These are phyloP conservation scores for Trametes meyenii DNA, from an alignment of 768 basidiomycete genomes.

Conservation along the genomic window DNA sequence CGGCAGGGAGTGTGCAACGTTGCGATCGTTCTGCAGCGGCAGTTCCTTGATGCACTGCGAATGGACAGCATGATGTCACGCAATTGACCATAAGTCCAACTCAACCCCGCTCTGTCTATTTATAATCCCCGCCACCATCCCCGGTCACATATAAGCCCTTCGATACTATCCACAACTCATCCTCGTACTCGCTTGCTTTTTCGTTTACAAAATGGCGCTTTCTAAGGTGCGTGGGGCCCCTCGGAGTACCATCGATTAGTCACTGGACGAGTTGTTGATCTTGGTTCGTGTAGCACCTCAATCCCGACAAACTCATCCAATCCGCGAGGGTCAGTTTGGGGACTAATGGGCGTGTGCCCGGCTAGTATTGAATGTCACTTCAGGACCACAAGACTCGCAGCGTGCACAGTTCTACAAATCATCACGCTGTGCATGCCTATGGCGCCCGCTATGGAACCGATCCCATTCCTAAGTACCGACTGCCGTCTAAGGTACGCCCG, in stretches of 20 bases:
- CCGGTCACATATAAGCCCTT: conserved; percentile 1
- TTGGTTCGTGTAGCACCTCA: conserved; percentile 53
- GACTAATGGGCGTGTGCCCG: conserved; percentile 1
- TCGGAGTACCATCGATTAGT: background rate
- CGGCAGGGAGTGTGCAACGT: conserved; percentile 15
- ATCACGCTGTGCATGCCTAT: conserved; percentile 48
- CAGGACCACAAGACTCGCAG: conserved; percentile 35
- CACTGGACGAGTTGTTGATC: background rate
- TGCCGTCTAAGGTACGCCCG: conserved; percentile 53
- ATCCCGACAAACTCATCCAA: conserved; percentile 66
- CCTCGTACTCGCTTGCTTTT: background rate
- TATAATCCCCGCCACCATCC: background rate
- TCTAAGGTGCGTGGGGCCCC: conserved; percentile 51
- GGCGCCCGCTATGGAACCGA: conserved; percentile 66
- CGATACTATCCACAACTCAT: background rate
- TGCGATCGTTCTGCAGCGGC: conserved; percentile 5
- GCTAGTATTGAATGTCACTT: conserved; percentile 18
- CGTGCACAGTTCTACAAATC: conserved; percentile 38
- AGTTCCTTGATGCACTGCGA: conserved; percentile 9
- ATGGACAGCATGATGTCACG: conserved; percentile 17
- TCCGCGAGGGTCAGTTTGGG: conserved; percentile 48
- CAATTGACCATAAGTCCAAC: background rate
- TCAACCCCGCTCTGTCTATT: conserved; percentile 5
- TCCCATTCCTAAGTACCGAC: conserved; percentile 69
- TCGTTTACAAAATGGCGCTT: conserved; percentile 52